Evolutionary conservation across 2,329 filamentous ascomycete species (phyloP).

Genomic region (Microdochium paspali): DNA sequence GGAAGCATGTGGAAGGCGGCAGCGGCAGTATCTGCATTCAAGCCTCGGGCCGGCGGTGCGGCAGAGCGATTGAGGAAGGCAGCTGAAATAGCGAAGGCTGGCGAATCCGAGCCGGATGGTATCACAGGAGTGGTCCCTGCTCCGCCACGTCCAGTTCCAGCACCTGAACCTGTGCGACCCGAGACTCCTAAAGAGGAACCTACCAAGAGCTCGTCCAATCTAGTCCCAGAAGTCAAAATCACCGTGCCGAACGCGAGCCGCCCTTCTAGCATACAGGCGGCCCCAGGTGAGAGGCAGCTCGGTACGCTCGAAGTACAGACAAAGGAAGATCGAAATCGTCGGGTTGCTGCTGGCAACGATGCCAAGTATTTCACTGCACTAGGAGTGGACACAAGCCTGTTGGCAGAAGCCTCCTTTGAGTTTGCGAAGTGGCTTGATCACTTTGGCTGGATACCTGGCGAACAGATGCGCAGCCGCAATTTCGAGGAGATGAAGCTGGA

Average conservation of each 20-base stretch:
- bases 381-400: conserved; percentile 66
- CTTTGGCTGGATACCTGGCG: conserved; percentile 77
- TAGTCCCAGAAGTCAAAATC: conserved; percentile 49
- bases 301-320: conserved; percentile 20
- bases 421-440: conserved; percentile 78
- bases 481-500: conserved; percentile 76
- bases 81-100: conserved; percentile 41
- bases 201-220: conserved; percentile 19
- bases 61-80: conserved; percentile 58
- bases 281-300: conserved; percentile 17
- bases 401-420: conserved; percentile 68
- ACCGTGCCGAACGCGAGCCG: conserved; percentile 36
- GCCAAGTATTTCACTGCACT: conserved; percentile 68
- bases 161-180: conserved; percentile 22
- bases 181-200: conserved; percentile 18
- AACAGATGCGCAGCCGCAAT: conserved; percentile 62
- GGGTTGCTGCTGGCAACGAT: conserved; percentile 62
- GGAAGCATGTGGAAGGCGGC: conserved; percentile 74
- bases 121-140: conserved; percentile 84
- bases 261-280: conserved; percentile 28
- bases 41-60: conserved; percentile 78
- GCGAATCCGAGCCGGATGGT: conserved; percentile 69
- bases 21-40: conserved; percentile 63
- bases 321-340: conserved; percentile 44
- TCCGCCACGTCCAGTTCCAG: conserved; percentile 43